phyloP scores from a whole-genome alignment of 306 rosid genomes.

The Vigna mungo region DNA sequence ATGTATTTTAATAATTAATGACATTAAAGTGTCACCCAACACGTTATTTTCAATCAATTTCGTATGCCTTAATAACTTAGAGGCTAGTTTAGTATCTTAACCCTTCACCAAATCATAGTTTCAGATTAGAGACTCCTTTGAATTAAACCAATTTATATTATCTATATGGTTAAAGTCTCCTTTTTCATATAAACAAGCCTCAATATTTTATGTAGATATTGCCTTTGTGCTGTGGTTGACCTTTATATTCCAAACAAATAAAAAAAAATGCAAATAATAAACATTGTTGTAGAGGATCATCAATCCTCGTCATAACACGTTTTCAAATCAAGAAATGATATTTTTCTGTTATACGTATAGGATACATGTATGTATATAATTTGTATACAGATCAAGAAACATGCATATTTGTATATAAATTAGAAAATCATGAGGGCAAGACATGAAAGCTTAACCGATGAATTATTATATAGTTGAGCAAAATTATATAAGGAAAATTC shows the following conservation, averaged over 20 bases:
- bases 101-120: not conserved
- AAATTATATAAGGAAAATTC: too few species aligned
- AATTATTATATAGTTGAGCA: not conserved
- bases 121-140: not conserved
- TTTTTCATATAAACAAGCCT: not conserved
- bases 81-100: conserved; percentile 4
- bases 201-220: not conserved
- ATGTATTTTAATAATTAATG: conserved; percentile 13
- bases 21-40: conserved; percentile 28
- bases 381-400: not conserved
- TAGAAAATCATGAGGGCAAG: not conserved
- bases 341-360: not conserved
- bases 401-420: not conserved
- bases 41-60: conserved; percentile 21
- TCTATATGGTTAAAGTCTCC: not conserved
- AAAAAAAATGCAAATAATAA: not conserved
- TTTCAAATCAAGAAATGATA: not conserved
- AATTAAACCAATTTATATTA: conserved; percentile 4
- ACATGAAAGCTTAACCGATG: conserved; percentile 36
- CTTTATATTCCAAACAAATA: conserved; percentile 1
- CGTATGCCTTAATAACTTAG: conserved; percentile 19
- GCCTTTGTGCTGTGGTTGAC: conserved; percentile 27
- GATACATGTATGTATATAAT: not conserved
- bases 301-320: not conserved
- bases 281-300: not conserved